Percentiles rank a stretch among this genome's conserved stretches.
Evolutionary conservation across 345 rosid genomes (phyloP).

Genomic region (Salix arbutifolia): DNA sequence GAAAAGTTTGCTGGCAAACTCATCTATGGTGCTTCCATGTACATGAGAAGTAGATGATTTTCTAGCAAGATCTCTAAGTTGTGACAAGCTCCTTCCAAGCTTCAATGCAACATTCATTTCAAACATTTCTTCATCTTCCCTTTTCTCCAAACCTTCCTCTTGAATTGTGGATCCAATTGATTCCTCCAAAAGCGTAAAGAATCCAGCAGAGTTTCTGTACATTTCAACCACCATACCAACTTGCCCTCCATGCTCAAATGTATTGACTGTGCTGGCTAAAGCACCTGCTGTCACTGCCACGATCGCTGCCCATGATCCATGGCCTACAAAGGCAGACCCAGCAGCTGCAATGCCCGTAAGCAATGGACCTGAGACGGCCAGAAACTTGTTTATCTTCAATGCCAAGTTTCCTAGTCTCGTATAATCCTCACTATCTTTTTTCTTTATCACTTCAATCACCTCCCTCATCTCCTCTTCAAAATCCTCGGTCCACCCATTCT

Average conservation of each 20-base stretch:
- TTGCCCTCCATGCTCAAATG: constrained; percentile 45
- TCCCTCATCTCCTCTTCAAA: constrained; percentile 41
- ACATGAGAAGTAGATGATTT: constrained; percentile 15
- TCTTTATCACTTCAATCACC: constrained; percentile 26
- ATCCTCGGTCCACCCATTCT: constrained; percentile 34
- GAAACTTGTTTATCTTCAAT: constrained; percentile 39
- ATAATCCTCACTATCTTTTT: constrained; percentile 40
- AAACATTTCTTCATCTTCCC: constrained; percentile 39
- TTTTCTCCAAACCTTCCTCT: constrained; percentile 17
- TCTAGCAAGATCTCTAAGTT: constrained; percentile 37
- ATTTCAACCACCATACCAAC: constrained; percentile 58
- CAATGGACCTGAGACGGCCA: constrained; percentile 43
- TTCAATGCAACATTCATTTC: constrained; percentile 38
- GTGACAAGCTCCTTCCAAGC: constrained; percentile 50
- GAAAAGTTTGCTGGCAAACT: constrained; percentile 46
- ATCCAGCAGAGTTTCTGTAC: constrained; percentile 49
- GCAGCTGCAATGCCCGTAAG: constrained; percentile 41
- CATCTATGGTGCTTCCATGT: constrained; percentile 21
- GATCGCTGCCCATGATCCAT: constrained; percentile 11
- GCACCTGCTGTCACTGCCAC: constrained; percentile 38
- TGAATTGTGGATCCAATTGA: constrained; percentile 23
- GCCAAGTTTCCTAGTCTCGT: constrained; percentile 35
- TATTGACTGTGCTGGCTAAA: constrained; percentile 29
- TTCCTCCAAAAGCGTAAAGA: constrained; percentile 31
- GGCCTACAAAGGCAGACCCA: constrained; percentile 21